Base-by-base conservation (phyloP, 495 filamentous ascomycete genomes). In the Hypomontagnella submonticulosa region DNA sequence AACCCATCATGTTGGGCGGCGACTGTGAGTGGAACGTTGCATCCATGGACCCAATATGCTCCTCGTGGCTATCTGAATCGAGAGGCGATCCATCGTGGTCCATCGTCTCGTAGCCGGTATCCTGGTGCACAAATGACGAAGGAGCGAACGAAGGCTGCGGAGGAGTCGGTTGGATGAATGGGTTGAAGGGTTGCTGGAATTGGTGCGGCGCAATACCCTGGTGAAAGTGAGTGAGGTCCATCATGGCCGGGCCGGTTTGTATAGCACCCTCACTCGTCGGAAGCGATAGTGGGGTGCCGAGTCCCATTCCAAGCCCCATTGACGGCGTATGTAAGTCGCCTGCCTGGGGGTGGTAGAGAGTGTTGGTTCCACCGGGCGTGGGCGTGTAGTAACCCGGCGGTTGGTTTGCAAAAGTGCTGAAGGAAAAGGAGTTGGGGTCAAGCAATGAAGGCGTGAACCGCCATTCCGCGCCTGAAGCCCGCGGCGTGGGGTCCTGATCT, bases 281-380 rank as follows among this genome's bases (percentile, higher is more conserved):
- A 61, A 97, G 80, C 11, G 92, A 95, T 15, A 97, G 77, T 4
- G 95, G 93, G 5, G 92, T 96, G n/a, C 87, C 89, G 57, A 97
- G 80, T 43, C 89, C 89, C 76, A 87, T 81, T 4, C 74, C 72
- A 18, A 82, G 33, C 12, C 77, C 72, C 69, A 92, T 81, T 15
- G 86, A 87, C 8, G 94, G 93, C 4, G 94, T 97, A 69, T 97
- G 94, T 23, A 97, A 83, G 73, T 97, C 95, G 30, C 94, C 92
- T 19, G 92, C 90, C 73, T 93, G 90, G 57, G 81, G 87, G 73
- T 95, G 92, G 62, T 91, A 96, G 42, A 92, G 73, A 2, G 90
- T 88, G 67, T 90, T 93, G 42, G 89, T 87, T n/a, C 90, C 91
- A 30, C 89, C 90, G 2, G 92, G 91, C 1, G 92, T 96, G 1